Conservation (phyloP, 106 monocot genomes). For the Amphibolis antarctica region DNA sequence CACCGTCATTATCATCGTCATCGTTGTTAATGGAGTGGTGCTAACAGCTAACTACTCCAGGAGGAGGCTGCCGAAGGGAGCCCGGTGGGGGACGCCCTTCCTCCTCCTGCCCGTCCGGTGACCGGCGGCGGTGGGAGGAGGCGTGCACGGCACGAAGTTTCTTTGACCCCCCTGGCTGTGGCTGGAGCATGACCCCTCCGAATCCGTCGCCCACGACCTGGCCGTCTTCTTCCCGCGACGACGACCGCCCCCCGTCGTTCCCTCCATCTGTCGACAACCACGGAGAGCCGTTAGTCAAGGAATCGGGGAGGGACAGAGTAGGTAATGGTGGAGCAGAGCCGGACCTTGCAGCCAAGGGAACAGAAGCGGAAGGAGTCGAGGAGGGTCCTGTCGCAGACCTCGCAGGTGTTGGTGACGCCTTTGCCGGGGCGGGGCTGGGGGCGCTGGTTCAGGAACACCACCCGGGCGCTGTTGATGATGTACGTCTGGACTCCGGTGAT, state of each 20-base stretch:
- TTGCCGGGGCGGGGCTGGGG: conserved; percentile 34
- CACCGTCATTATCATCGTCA: too few species aligned
- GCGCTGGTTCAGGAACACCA: conserved; percentile 52
- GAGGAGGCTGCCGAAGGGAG: conserved; percentile 56
- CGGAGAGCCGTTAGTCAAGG: not conserved
- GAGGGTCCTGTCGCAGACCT: conserved; percentile 38
- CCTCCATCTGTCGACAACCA: conserved; percentile 35
- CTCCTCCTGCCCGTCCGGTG: conserved; percentile 46
- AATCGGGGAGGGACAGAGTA: too few species aligned
- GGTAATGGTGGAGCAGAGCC: too few species aligned
- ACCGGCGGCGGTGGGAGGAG: conserved; percentile 28
- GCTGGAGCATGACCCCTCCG: conserved; percentile 6
- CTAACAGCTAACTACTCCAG: conserved; percentile 10
- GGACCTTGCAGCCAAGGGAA: conserved; percentile 51
- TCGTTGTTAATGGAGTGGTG: not conserved
- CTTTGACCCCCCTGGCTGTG: conserved; percentile 16
- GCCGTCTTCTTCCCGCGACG: not conserved
- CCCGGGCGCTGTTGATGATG: conserved; percentile 78
- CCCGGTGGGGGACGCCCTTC: conserved; percentile 70
- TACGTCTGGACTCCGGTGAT: conserved; percentile 43
- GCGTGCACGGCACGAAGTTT: conserved; percentile 54
- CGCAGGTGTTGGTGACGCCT: conserved; percentile 35
- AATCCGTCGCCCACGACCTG: not conserved
- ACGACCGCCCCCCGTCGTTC: conserved; percentile 17
- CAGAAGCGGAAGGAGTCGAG: conserved; percentile 37